A percentile compares a stretch with the other conserved stretches of the same genome.
Evolutionary conservation across 73 alveolate genomes (phyloP).

Genomic region (Diophrys appendiculata): DNA sequence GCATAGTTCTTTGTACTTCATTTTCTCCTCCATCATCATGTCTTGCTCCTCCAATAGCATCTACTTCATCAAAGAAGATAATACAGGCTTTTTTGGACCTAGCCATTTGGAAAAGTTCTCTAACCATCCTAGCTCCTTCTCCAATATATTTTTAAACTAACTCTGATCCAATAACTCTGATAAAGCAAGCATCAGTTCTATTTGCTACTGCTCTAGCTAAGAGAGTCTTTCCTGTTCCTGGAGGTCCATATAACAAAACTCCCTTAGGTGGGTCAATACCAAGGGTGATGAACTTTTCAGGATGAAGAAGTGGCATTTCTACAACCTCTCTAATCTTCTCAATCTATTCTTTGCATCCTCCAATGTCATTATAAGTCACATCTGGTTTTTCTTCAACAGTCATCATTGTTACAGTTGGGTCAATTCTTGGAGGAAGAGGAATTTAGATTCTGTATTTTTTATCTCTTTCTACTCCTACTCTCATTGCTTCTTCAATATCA

Average conservation of each 20-base stretch:
- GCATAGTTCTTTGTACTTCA: constrained; percentile 99
- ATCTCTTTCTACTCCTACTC: constrained; percentile 96
- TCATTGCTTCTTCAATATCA: constrained; percentile 99
- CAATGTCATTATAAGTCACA: constrained; percentile 98
- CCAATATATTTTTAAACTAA: constrained; percentile 99
- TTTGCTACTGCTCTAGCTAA: constrained; percentile 99
- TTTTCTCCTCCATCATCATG: constrained; percentile 98
- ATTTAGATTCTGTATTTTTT: constrained; percentile 87
- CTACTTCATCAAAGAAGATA: constrained; percentile 99
- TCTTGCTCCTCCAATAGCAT: constrained; percentile 98
- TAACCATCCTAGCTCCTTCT: constrained; percentile 99
- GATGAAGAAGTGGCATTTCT: constrained; percentile 96
- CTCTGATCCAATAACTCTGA: constrained; percentile 99
- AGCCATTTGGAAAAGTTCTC: constrained; percentile 99
- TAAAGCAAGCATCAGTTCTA: constrained; percentile 97
- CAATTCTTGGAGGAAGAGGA: constrained; percentile 99
- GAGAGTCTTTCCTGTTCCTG: constrained; percentile 99
- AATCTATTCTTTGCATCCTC: constrained; percentile 97
- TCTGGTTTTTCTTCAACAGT: constrained; percentile 99
- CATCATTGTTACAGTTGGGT: constrained; percentile 99
- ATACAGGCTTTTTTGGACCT: constrained; percentile 93
- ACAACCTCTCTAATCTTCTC: constrained; percentile 91
- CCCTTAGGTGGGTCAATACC: constrained; percentile 99
- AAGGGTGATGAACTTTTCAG: constrained; percentile 85
- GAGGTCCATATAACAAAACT: constrained; percentile 98